A percentile compares a stretch with the other conserved stretches of the same genome.
Evolutionary conservation across 306 rosid genomes (phyloP).

Genomic region (Ceratonia siliqua): DNA sequence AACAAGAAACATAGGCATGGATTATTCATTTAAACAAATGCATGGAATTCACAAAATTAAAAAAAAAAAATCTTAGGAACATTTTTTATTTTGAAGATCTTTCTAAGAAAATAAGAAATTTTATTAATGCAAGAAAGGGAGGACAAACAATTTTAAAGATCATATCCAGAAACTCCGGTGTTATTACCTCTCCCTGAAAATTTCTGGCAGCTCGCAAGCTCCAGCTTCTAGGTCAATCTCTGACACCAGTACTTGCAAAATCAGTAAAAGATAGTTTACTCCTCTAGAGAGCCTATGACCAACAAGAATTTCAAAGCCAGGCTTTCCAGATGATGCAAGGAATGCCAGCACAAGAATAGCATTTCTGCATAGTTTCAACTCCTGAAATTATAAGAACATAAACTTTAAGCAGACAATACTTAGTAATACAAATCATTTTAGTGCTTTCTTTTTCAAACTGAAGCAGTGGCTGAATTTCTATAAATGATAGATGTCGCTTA

Average conservation of each 20-base stretch:
- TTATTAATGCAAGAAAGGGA: not conserved
- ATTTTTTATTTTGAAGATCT: not conserved
- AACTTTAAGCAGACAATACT: slow-evolving; percentile 2
- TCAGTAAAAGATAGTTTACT: slow-evolving; percentile 65
- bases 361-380: slow-evolving; percentile 61
- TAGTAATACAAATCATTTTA: not conserved
- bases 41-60: not conserved
- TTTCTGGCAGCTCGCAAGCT: slow-evolving; percentile 40
- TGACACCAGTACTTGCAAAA: slow-evolving; percentile 66
- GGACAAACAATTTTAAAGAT: not conserved
- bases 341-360: slow-evolving; percentile 78
- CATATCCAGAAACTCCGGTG: not conserved
- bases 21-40: slow-evolving; percentile 2
- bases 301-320: slow-evolving; percentile 75
- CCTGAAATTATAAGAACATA: slow-evolving; percentile 56
- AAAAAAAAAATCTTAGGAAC: not conserved
- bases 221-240: slow-evolving; percentile 56
- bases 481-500: not conserved
- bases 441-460: not conserved
- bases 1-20: not conserved
- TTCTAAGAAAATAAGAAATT: not conserved
- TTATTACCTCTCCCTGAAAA: slow-evolving; percentile 74
- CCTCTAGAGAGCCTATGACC: slow-evolving; percentile 50
- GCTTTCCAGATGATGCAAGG: slow-evolving; percentile 80
- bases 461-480: slow-evolving; percentile 18